A percentile compares a stretch with the other conserved stretches of the same genome.
phyloP scores from a whole-genome alignment of 164 flowering plant genomes.

The Buxus sempervirens region DNA sequence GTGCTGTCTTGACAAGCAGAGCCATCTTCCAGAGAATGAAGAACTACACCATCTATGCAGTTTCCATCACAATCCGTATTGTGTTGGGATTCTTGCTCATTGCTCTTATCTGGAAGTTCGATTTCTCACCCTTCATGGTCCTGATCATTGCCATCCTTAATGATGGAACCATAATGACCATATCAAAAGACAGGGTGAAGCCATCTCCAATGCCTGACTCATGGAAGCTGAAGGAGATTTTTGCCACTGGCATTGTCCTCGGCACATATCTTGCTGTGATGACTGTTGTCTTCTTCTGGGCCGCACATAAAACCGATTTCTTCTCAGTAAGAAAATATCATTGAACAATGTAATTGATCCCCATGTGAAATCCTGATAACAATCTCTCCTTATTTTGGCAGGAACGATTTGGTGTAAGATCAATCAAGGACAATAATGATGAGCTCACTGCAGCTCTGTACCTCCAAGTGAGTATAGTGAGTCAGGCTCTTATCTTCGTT shows the following conservation, averaged over 20 bases:
- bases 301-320: constrained; percentile 49
- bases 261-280: constrained; percentile 67
- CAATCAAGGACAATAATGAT: constrained; percentile 29
- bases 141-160: constrained; percentile 79
- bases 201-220: constrained; percentile 91
- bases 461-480: constrained; percentile 86
- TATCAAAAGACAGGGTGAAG: constrained; percentile 89
- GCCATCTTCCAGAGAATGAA: constrained; percentile 97
- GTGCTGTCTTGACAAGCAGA: constrained; percentile 84
- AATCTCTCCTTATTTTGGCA: constrained; percentile 15
- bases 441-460: constrained; percentile 69
- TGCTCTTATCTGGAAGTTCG: constrained; percentile 83
- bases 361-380: no score
- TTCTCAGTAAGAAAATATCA: constrained; percentile 61
- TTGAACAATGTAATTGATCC: no score
- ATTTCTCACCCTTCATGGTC: constrained; percentile 92
- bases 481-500: constrained; percentile 90
- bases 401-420: constrained; percentile 47
- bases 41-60: constrained; percentile 93
- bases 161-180: constrained; percentile 95
- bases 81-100: constrained; percentile 82
- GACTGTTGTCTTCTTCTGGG: constrained; percentile 63
- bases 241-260: constrained; percentile 68
- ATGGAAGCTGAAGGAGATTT: constrained; percentile 77
- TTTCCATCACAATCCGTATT: constrained; percentile 85